Evolutionary conservation across 345 rosid species (phyloP).

Genomic region (Rhodamnia rubescens): DNA sequence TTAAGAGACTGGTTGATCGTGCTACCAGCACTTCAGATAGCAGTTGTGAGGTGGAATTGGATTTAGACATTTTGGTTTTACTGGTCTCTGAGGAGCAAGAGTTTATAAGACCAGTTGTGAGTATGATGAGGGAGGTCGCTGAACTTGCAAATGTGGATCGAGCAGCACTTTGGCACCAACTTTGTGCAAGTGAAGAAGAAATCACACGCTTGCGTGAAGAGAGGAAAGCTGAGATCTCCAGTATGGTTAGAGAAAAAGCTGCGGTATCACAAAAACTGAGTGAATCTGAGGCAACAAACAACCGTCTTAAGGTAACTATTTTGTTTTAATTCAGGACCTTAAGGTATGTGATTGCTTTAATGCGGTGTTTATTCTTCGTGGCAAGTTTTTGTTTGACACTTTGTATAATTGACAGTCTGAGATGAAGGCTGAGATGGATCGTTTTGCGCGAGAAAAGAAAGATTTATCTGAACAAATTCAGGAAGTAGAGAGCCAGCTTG

Average conservation of each 20-base stretch:
- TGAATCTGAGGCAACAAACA: slow-evolving; percentile 66
- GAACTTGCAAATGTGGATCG: slow-evolving; percentile 90
- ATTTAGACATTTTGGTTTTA: slow-evolving; percentile 72
- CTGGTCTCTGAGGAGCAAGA: slow-evolving; percentile 83
- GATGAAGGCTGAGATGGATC: slow-evolving; percentile 81
- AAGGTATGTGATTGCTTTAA: not conserved
- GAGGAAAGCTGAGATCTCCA: slow-evolving; percentile 53
- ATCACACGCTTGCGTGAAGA: slow-evolving; percentile 62
- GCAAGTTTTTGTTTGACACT: not conserved
- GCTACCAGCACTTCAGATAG: slow-evolving; percentile 58
- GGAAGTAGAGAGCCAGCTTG: slow-evolving; percentile 90
- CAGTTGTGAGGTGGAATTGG: slow-evolving; percentile 52
- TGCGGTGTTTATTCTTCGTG: not conserved
- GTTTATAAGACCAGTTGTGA: slow-evolving; percentile 51
- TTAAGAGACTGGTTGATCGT: slow-evolving; percentile 85
- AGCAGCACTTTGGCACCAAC: slow-evolving; percentile 90
- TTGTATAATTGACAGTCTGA: slow-evolving; percentile 53
- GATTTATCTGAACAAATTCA: slow-evolving; percentile 76
- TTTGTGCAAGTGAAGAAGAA: slow-evolving; percentile 74
- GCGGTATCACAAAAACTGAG: slow-evolving; percentile 51
- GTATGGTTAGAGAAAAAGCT: slow-evolving; percentile 56
- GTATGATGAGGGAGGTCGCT: slow-evolving; percentile 81
- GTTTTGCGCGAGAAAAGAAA: slow-evolving; percentile 76
- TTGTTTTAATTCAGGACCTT: not conserved
- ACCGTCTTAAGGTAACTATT: slow-evolving; percentile 61